Conservation (phyloP, 495 filamentous ascomycete genomes). For the Aspergillus biplanus region DNA sequence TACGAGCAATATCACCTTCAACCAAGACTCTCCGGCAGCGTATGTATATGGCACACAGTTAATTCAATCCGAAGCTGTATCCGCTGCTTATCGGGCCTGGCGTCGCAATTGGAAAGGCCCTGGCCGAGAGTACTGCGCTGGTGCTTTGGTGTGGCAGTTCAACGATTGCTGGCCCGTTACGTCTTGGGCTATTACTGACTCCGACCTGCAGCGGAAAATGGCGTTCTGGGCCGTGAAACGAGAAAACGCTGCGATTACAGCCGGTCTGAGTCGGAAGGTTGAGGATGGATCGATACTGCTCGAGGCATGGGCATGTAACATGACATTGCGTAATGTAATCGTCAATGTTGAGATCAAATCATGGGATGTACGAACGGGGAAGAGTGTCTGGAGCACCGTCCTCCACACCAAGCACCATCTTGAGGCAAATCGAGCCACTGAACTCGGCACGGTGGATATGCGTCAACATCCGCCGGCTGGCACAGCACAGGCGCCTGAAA, state of each 20-base stretch:
- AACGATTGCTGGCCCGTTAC: slow-evolving; percentile 4
- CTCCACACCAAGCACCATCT: not conserved
- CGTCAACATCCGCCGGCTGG: not conserved
- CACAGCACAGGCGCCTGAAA: not conserved
- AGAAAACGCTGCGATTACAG: not conserved
- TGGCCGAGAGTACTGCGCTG: not conserved
- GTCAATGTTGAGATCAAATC: slow-evolving; percentile 1
- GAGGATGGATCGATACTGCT: not conserved
- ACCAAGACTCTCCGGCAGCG: not conserved
- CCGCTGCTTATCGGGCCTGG: not conserved
- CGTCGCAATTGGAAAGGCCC: not conserved
- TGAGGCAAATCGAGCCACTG: not conserved
- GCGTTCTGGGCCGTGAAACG: not conserved
- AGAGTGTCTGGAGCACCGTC: not conserved
- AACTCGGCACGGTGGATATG: not conserved
- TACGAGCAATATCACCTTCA: not conserved
- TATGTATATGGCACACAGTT: slow-evolving; percentile 1
- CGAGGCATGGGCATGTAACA: slow-evolving; percentile 11
- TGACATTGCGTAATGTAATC: not conserved
- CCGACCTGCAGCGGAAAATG: not conserved
- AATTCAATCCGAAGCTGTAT: not conserved
- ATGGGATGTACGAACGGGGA: slow-evolving; percentile 4
- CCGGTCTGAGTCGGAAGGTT: not conserved
- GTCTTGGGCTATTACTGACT: not conserved
- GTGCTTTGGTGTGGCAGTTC: slow-evolving; percentile 1